A percentile compares a stretch with the other conserved stretches of the same genome.
Evolutionary conservation across 495 filamentous ascomycete species (phyloP).

Genomic region (Tirmania nivea): DNA sequence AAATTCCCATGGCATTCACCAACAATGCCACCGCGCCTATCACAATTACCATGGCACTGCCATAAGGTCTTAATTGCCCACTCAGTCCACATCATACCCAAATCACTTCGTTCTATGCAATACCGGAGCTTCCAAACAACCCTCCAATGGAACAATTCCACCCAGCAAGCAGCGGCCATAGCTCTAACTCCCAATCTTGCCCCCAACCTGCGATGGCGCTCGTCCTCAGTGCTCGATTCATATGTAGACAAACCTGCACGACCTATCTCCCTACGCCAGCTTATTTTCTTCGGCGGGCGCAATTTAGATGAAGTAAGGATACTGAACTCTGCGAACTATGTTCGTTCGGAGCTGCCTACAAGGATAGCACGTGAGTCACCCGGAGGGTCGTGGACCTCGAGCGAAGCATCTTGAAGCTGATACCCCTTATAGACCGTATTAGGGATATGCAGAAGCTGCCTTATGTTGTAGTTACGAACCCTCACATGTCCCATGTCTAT

Average conservation of each 20-base stretch:
- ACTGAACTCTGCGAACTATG: constrained; percentile 89
- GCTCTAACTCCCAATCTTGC: not conserved
- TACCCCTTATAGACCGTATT: constrained; percentile 70
- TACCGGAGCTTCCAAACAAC: not conserved
- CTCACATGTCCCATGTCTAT: constrained; percentile 80
- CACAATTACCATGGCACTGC: not conserved
- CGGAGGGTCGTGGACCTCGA: not conserved
- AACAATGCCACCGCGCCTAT: not conserved
- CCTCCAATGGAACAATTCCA: not conserved
- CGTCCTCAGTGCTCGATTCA: constrained; percentile 16
- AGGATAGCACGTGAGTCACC: constrained; percentile 28
- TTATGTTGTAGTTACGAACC: constrained; percentile 90
- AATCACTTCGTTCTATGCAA: not conserved
- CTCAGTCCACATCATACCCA: not conserved
- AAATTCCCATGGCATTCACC: not conserved
- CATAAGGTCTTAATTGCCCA: not conserved
- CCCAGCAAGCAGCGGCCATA: not conserved
- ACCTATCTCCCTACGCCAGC: constrained; percentile 20
- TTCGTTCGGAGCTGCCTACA: constrained; percentile 84
- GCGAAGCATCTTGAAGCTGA: not conserved
- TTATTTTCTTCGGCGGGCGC: constrained; percentile 75
- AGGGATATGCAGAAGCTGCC: constrained; percentile 94
- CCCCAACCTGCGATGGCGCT: constrained; percentile 10
- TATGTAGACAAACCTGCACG: constrained; percentile 18
- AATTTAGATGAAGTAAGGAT: constrained; percentile 76